Conservation (phyloP, 2,329 filamentous ascomycete species). For the Aspergillus awamori region DNA sequence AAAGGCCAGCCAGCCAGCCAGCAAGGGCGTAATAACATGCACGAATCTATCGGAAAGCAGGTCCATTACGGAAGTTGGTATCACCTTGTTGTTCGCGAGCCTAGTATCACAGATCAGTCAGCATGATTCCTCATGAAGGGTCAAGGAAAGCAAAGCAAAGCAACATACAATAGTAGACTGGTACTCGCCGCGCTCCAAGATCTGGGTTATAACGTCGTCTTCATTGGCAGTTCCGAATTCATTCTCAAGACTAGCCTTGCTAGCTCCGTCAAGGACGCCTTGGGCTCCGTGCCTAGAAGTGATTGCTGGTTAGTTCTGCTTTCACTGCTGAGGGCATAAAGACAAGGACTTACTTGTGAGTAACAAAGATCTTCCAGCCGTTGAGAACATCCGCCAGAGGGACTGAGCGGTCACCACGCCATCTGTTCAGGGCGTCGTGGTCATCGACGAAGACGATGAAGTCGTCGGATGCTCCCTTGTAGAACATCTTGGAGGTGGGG, state of each 20-base stretch:
- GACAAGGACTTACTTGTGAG: constrained; percentile 72
- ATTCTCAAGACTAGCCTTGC: constrained; percentile 73
- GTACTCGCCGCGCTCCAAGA: constrained; percentile 73
- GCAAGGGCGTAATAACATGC: constrained; percentile 18
- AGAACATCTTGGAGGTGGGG: constrained; percentile 76
- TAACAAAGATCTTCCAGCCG: constrained; percentile 85
- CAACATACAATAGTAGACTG: constrained; percentile 62
- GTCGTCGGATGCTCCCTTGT: constrained; percentile 73
- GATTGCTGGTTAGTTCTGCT: neutral
- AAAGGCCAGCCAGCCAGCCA: constrained; percentile 11
- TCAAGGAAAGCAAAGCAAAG: neutral
- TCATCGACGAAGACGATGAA: constrained; percentile 61
- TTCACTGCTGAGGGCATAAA: neutral
- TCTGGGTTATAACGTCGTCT: constrained; percentile 79
- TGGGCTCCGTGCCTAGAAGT: constrained; percentile 72
- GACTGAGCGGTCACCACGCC: constrained; percentile 76
- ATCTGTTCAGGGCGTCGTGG: constrained; percentile 69
- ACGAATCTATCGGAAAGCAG: constrained; percentile 4
- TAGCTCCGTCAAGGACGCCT: constrained; percentile 75
- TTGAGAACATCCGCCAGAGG: constrained; percentile 84
- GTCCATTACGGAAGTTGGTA: constrained; percentile 34
- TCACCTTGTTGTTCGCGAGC: constrained; percentile 34
- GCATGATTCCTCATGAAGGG: neutral
- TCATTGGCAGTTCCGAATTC: constrained; percentile 83
- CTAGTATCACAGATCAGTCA: constrained; percentile 25